phyloP scores from a whole-genome alignment of 2,329 filamentous ascomycete genomes.

The Cylindrodendrum hubeiense region DNA sequence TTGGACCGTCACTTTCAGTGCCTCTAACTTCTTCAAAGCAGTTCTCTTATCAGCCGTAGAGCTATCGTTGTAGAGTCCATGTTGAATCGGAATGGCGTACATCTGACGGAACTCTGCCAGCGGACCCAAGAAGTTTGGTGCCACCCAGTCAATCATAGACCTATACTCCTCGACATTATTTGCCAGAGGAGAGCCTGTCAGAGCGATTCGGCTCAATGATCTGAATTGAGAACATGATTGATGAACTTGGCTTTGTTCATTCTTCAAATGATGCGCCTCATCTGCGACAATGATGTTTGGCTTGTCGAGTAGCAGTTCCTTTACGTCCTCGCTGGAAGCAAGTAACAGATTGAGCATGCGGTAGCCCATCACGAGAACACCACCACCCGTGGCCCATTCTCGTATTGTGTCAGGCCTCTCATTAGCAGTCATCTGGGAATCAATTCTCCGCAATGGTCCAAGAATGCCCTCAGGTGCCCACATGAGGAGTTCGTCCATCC shows the following conservation, averaged over 20 bases:
- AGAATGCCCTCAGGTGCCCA: slow-evolving; percentile 74
- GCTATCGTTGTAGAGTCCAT: slow-evolving; percentile 78
- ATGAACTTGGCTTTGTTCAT: slow-evolving; percentile 65
- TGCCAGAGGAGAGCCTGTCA: slow-evolving; percentile 88
- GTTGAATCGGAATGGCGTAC: slow-evolving; percentile 80
- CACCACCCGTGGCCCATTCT: slow-evolving; percentile 74
- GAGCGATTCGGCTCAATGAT: slow-evolving; percentile 80
- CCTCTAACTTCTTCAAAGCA: slow-evolving; percentile 75
- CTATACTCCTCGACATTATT: slow-evolving; percentile 90
- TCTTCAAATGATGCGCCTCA: slow-evolving; percentile 87
- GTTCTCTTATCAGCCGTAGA: slow-evolving; percentile 63
- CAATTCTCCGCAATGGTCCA: slow-evolving; percentile 69
- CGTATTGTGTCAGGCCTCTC: slow-evolving; percentile 61
- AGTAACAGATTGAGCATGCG: slow-evolving; percentile 68
- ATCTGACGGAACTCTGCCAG: slow-evolving; percentile 74
- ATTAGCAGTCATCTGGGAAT: slow-evolving; percentile 49
- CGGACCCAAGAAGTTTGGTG: slow-evolving; percentile 81
- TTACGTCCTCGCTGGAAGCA: slow-evolving; percentile 47
- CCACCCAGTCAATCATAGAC: slow-evolving; percentile 89
- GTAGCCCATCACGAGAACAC: slow-evolving; percentile 84
- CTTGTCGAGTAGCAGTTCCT: slow-evolving; percentile 65
- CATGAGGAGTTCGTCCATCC: slow-evolving; percentile 79
- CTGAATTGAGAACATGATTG: slow-evolving; percentile 68
- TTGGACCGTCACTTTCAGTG: slow-evolving; percentile 77
- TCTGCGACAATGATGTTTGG: slow-evolving; percentile 85